phyloP scores from a whole-genome alignment of 2,329 filamentous ascomycete genomes.

The Parafenestella ontariensis region DNA sequence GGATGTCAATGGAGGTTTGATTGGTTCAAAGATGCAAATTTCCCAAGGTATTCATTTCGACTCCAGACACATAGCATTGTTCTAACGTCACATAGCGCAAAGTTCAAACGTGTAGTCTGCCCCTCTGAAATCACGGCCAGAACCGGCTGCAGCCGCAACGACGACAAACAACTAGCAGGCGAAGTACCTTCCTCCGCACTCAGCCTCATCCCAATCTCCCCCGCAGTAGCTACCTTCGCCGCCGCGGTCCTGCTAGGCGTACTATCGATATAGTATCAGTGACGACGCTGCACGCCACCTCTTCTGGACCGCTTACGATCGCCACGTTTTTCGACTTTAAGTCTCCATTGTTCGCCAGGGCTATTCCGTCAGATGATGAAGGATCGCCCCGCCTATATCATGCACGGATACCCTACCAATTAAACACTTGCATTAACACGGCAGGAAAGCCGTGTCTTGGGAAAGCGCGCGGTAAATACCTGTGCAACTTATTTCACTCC shows the following conservation, averaged over 20 bases:
- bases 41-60: slow-evolving; percentile 37
- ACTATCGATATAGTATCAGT: slow-evolving; percentile 36
- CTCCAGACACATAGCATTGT: slow-evolving; percentile 5
- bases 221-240: slow-evolving; percentile 19
- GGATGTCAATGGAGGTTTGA: slow-evolving; percentile 47
- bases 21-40: slow-evolving; percentile 44
- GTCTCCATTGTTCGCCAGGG: slow-evolving; percentile 18
- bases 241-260: slow-evolving; percentile 27
- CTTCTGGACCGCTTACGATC: slow-evolving; percentile 26
- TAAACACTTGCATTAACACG: slow-evolving; percentile 22
- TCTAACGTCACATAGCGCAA: slow-evolving; percentile 42
- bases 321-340: slow-evolving; percentile 27
- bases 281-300: slow-evolving; percentile 28
- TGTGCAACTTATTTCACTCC: slow-evolving; percentile 4
- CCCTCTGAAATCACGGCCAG: slow-evolving; percentile 43
- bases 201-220: slow-evolving; percentile 18
- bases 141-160: slow-evolving; percentile 43
- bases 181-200: slow-evolving; percentile 22
- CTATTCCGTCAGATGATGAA: slow-evolving; percentile 33
- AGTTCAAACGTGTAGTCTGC: slow-evolving; percentile 46
- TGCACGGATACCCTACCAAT: slow-evolving; percentile 46
- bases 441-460: slow-evolving; percentile 10
- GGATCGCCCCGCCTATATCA: slow-evolving; percentile 24
- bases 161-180: slow-evolving; percentile 35
- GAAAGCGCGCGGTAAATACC: slow-evolving; percentile 8